These are phyloP conservation scores for Diaporthe citri DNA, from an alignment of 2,329 filamentous ascomycete genomes.

Conservation along the genomic window DNA sequence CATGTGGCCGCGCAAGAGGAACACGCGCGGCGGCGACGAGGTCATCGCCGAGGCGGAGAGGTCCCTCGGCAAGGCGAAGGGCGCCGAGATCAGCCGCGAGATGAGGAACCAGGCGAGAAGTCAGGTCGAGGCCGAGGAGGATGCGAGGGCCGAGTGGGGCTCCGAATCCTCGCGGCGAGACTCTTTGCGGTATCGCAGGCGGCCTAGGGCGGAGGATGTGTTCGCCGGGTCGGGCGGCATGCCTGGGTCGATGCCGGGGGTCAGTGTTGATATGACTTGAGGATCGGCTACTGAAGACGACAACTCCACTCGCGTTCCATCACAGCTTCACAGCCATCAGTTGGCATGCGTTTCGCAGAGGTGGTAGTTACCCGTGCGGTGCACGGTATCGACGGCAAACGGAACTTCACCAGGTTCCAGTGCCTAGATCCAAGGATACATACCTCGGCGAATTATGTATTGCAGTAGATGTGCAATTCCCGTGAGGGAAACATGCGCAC, in stretches of 20 bases:
- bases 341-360: too few species aligned
- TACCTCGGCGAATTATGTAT: background rate
- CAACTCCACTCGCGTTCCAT: background rate
- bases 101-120: conserved; percentile 63
- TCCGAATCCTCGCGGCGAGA: conserved; percentile 51
- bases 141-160: conserved; percentile 50
- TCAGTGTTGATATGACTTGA: conserved; percentile 42
- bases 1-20: conserved; percentile 87
- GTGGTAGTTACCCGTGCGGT: background rate
- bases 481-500: too few species aligned
- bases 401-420: too few species aligned
- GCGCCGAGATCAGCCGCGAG: conserved; percentile 65
- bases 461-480: background rate
- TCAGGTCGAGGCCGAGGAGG: conserved; percentile 60
- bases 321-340: background rate
- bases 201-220: conserved; percentile 46
- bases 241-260: conserved; percentile 45
- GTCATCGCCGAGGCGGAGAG: conserved; percentile 59
- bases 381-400: background rate
- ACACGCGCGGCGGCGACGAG: conserved; percentile 80
- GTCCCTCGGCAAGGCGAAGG: conserved; percentile 66
- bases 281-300: background rate
- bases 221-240: conserved; percentile 45
- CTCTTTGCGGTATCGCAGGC: conserved; percentile 48
- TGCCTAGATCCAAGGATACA: background rate